phyloP scores from a whole-genome alignment of 2,329 filamentous ascomycete species.

The Fusarium aywerte region DNA sequence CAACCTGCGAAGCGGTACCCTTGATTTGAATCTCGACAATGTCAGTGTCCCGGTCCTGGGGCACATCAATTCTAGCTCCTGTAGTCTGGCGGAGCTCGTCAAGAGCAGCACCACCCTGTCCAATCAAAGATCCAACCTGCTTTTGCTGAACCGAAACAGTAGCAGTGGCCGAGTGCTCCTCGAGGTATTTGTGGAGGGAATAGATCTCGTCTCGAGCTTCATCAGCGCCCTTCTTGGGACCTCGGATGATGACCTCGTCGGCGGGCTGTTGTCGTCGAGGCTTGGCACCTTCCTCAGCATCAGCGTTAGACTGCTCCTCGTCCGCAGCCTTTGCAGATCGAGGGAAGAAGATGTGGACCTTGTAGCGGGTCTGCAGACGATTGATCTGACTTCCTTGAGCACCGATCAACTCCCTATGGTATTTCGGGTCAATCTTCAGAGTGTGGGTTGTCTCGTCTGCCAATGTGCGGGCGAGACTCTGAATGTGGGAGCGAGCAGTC shows the following conservation, averaged over 20 bases:
- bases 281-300: slow-evolving; percentile 75
- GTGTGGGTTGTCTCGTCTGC: slow-evolving; percentile 90
- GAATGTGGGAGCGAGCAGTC: slow-evolving; percentile 83
- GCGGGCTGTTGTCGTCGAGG: slow-evolving; percentile 77
- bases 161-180: slow-evolving; percentile 85
- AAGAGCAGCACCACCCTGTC: slow-evolving; percentile 88
- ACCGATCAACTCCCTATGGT: slow-evolving; percentile 93
- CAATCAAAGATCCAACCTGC: slow-evolving; percentile 94
- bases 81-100: slow-evolving; percentile 87
- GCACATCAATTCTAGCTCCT: slow-evolving; percentile 91
- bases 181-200: slow-evolving; percentile 86
- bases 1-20: slow-evolving; percentile 90
- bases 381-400: slow-evolving; percentile 89
- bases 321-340: slow-evolving; percentile 67
- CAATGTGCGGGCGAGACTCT: slow-evolving; percentile 80
- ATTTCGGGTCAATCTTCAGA: slow-evolving; percentile 92
- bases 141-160: slow-evolving; percentile 88
- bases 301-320: slow-evolving; percentile 77
- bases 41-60: slow-evolving; percentile 78
- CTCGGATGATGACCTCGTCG: slow-evolving; percentile 91
- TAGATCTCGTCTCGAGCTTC: slow-evolving; percentile 91
- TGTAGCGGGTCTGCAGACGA: slow-evolving; percentile 90
- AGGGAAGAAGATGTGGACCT: slow-evolving; percentile 95
- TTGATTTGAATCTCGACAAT: slow-evolving; percentile 90
- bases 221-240: slow-evolving; percentile 92